These are phyloP conservation scores for Alternaria consortialis DNA, from an alignment of 2,329 filamentous ascomycete genomes.

Conservation along the genomic window DNA sequence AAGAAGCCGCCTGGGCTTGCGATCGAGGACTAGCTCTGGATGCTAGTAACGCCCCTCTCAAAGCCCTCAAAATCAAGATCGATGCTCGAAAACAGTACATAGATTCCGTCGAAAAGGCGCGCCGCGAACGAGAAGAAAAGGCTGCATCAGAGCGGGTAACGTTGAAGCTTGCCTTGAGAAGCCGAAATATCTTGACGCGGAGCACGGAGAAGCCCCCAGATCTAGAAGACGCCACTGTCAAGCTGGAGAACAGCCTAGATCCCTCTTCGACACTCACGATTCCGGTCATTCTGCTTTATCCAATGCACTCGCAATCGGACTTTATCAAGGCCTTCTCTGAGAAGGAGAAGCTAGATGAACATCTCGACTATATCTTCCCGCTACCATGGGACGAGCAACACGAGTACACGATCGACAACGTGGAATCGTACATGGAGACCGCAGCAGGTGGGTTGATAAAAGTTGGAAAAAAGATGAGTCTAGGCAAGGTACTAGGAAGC, in stretches of 20 bases:
- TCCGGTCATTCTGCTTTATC: constrained; percentile 86
- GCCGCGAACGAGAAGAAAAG: constrained; percentile 64
- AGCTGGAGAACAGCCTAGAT: constrained; percentile 76
- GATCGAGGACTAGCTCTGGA: constrained; percentile 78
- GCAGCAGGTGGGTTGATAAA: constrained; percentile 81
- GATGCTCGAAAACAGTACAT: constrained; percentile 65
- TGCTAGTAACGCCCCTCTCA: constrained; percentile 71
- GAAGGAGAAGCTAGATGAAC: constrained; percentile 75
- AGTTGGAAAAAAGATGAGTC: constrained; percentile 81
- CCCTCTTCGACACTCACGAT: constrained; percentile 76
- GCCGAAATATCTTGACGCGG: constrained; percentile 74
- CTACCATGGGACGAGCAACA: constrained; percentile 80
- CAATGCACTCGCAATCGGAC: constrained; percentile 81
- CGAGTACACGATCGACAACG: constrained; percentile 70
- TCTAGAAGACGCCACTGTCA: constrained; percentile 81
- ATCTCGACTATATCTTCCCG: constrained; percentile 86
- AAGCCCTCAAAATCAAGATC: constrained; percentile 70
- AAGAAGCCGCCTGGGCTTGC: constrained; percentile 83
- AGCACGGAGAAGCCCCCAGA: constrained; percentile 78
- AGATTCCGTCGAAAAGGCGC: constrained; percentile 64
- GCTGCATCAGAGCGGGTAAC: constrained; percentile 67
- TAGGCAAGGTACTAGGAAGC: constrained; percentile 76
- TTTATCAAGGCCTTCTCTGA: constrained; percentile 90
- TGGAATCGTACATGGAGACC: constrained; percentile 94
- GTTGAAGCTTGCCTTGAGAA: constrained; percentile 63